A percentile compares a stretch with the other conserved stretches of the same genome.
Evolutionary conservation across 1,139 yeast genomes (phyloP).

Genomic region (Taphrina flavorubra): DNA sequence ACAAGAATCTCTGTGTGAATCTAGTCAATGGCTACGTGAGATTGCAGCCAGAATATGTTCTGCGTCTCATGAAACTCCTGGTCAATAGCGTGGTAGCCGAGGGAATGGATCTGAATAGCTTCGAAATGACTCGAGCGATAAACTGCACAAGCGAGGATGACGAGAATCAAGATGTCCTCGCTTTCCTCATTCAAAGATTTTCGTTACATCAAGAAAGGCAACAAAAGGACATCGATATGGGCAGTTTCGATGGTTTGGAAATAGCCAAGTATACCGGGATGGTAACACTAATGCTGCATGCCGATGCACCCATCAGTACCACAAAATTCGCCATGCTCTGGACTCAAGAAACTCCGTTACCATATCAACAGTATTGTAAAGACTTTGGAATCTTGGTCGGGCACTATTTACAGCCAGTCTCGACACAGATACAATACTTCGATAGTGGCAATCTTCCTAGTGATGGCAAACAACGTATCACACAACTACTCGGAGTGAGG

Average conservation of each 20-base stretch:
- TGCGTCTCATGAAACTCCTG: constrained; percentile 12
- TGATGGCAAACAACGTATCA: constrained; percentile 23
- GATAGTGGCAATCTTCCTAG: background rate
- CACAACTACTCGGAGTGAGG: constrained; percentile 23
- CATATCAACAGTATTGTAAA: constrained; percentile 8
- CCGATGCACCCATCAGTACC: constrained; percentile 9
- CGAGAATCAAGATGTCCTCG: constrained; percentile 12
- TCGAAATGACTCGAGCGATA: background rate
- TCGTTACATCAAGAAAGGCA: background rate
- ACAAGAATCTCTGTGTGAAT: constrained; percentile 3
- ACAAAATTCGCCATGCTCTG: constrained; percentile 9
- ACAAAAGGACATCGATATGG: no score
- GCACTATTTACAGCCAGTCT: constrained; percentile 26
- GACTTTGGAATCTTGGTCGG: constrained; percentile 16
- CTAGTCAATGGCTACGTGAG: constrained; percentile 16
- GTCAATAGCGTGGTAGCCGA: constrained; percentile 12
- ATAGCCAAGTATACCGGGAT: constrained; percentile 15
- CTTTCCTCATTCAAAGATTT: constrained; percentile 17
- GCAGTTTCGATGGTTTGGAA: constrained; percentile 7
- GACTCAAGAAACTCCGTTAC: constrained; percentile 18
- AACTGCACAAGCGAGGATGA: constrained; percentile 1
- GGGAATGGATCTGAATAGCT: constrained; percentile 8
- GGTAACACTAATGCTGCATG: constrained; percentile 16
- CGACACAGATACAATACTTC: constrained; percentile 31
- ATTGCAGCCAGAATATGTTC: constrained; percentile 18